A percentile compares a stretch with the other conserved stretches of the same genome.
Evolutionary conservation across 1,139 yeast species (phyloP).

Genomic region (Debaryomycetaceae sp.): DNA sequence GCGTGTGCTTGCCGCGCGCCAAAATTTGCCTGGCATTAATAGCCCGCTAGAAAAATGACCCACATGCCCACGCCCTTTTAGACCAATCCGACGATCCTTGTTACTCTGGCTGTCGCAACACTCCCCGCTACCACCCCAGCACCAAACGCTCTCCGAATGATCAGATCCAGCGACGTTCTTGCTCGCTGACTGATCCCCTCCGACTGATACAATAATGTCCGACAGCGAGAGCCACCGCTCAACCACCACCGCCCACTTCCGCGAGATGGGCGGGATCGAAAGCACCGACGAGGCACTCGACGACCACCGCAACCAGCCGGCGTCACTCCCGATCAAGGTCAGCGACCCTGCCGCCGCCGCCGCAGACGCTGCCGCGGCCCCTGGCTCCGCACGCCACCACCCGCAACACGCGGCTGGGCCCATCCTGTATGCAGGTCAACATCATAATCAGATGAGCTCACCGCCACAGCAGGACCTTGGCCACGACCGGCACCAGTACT

Average conservation of each 20-base stretch:
- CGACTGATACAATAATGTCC: constrained; percentile 28
- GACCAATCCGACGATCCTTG: no score
- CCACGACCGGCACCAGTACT: no score
- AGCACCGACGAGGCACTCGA: constrained; percentile 47
- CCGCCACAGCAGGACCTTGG: no score
- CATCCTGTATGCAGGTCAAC: no score
- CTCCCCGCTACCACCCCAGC: no score
- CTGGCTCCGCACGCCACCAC: no score
- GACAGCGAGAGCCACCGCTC: constrained; percentile 42
- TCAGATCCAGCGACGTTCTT: background rate
- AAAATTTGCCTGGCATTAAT: no score
- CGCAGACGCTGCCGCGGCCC: constrained; percentile 5
- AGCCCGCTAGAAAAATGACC: background rate
- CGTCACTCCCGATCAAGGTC: constrained; percentile 35
- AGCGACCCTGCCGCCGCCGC: constrained; percentile 14
- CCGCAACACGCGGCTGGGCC: no score
- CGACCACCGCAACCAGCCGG: constrained; percentile 54
- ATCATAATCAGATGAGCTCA: no score
- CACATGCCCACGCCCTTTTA: no score
- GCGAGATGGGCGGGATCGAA: constrained; percentile 26
- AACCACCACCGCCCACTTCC: constrained; percentile 22
- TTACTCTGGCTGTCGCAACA: background rate
- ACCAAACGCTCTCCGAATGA: no score
- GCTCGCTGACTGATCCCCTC: background rate
- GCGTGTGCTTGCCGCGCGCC: no score